phyloP scores from a whole-genome alignment of 2,329 filamentous ascomycete species.

The Colletotrichum falcatum region DNA sequence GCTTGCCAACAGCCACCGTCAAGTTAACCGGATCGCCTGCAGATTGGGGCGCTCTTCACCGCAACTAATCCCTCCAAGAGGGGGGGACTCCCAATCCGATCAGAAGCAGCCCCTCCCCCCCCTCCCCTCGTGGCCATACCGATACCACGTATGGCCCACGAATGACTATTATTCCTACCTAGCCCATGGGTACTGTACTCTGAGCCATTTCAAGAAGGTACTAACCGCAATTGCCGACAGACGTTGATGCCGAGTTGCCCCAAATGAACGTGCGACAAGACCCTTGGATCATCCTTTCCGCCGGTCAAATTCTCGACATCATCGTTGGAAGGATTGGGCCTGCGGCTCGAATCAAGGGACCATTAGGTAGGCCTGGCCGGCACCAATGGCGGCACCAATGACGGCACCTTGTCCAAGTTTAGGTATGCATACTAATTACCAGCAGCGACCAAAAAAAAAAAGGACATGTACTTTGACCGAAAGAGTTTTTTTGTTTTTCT shows the following conservation, averaged over 20 bases:
- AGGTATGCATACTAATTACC: not conserved
- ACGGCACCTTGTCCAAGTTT: not conserved
- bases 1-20: slow-evolving; percentile 24
- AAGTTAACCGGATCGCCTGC: slow-evolving; percentile 39
- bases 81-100: slow-evolving; percentile 31
- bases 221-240: slow-evolving; percentile 33
- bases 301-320: not conserved
- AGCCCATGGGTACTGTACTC: not conserved
- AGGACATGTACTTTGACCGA: not conserved
- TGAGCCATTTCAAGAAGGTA: slow-evolving; percentile 6
- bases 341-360: slow-evolving; percentile 26
- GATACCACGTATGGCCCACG: slow-evolving; percentile 18
- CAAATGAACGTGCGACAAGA: not conserved
- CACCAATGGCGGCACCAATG: slow-evolving; percentile 4
- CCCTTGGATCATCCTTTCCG: not conserved
- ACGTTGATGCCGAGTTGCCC: not conserved
- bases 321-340: not conserved
- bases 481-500: too few species aligned
- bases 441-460: not conserved
- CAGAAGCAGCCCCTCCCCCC: too few species aligned
- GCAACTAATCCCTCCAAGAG: slow-evolving; percentile 24
- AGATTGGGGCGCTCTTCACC: slow-evolving; percentile 40
- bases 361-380: not conserved
- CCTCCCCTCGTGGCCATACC: slow-evolving; percentile 17
- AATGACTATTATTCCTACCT: slow-evolving; percentile 3